These are phyloP conservation scores for Cutaneotrichosporon sp. DNA, from an alignment of 1,284 basidiomycete genomes.

Conservation along the genomic window DNA sequence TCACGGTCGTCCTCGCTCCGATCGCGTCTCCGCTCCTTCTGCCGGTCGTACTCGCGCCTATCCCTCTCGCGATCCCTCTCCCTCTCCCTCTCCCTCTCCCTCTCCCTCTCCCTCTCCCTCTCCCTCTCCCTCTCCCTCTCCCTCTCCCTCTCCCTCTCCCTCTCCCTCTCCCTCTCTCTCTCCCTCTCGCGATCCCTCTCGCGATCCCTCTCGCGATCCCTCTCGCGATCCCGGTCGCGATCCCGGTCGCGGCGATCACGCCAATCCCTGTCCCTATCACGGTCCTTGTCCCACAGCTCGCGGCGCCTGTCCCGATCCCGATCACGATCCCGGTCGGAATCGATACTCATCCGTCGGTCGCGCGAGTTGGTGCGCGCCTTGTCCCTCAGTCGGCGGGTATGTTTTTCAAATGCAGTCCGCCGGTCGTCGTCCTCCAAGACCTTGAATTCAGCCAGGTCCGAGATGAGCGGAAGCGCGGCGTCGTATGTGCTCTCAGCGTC, in stretches of 20 bases:
- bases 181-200: too few species aligned
- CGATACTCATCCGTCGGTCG: conserved; percentile 31
- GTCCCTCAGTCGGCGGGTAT: conserved; percentile 82
- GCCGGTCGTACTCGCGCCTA: conserved; percentile 19
- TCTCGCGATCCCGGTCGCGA: conserved; percentile 26
- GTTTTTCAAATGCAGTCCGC: conserved; percentile 76
- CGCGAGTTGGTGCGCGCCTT: conserved; percentile 61
- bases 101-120: too few species aligned
- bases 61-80: conserved; percentile 23
- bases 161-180: too few species aligned
- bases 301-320: conserved; percentile 46
- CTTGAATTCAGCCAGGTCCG: conserved; percentile 76
- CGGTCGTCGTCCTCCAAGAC: conserved; percentile 72
- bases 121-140: too few species aligned
- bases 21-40: conserved; percentile 18
- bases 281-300: conserved; percentile 25
- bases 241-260: conserved; percentile 22
- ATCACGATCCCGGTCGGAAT: conserved; percentile 16
- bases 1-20: conserved; percentile 27
- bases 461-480: conserved; percentile 71
- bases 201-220: conserved; percentile 46
- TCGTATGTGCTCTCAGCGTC: conserved; percentile 74
- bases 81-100: conserved; percentile 22
- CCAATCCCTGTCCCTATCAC: conserved; percentile 25
- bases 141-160: too few species aligned